Conservation (phyloP, 2,329 filamentous ascomycete species). For the Chrysoporthe austroafricana region DNA sequence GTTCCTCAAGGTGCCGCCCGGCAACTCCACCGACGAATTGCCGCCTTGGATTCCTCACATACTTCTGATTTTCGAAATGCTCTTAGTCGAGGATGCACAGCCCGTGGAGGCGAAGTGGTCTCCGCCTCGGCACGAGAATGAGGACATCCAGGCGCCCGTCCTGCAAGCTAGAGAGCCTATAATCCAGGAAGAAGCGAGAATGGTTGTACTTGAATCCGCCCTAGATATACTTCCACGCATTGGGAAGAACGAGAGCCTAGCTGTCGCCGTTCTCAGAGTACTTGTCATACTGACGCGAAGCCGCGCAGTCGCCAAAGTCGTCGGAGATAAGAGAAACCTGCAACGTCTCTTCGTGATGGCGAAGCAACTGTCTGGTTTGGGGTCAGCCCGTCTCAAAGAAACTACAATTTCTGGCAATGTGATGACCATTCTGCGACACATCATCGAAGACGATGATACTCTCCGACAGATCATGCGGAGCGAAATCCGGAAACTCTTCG, state of each 20-base stretch:
- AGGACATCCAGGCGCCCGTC: conserved; percentile 56
- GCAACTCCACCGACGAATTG: conserved; percentile 73
- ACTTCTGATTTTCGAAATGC: conserved; percentile 84
- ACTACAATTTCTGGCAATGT: conserved; percentile 63
- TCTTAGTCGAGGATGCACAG: conserved; percentile 87
- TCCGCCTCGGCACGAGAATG: conserved; percentile 53
- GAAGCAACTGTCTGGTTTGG: conserved; percentile 82
- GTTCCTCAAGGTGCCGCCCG: conserved; percentile 74
- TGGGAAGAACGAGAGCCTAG: conserved; percentile 83
- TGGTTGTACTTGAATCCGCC: conserved; percentile 74
- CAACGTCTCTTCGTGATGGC: conserved; percentile 93
- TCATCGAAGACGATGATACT: conserved; percentile 91
- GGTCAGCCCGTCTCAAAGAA: conserved; percentile 71
- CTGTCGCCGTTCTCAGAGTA: conserved; percentile 80
- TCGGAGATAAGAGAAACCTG: conserved; percentile 88
- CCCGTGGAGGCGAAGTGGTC: conserved; percentile 76
- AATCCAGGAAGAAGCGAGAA: conserved; percentile 67
- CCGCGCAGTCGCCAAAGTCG: conserved; percentile 71
- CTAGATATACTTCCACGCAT: conserved; percentile 83
- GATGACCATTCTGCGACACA: conserved; percentile 86
- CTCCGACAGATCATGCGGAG: conserved; percentile 89
- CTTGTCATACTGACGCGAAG: conserved; percentile 86
- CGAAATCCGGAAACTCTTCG: conserved; percentile 82
- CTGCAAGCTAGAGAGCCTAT: conserved; percentile 64
- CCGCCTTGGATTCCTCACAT: conserved; percentile 93